A percentile compares a stretch with the other conserved stretches of the same genome.
phyloP scores from a whole-genome alignment of 768 basidiomycete species.

The Suillus luteus region DNA sequence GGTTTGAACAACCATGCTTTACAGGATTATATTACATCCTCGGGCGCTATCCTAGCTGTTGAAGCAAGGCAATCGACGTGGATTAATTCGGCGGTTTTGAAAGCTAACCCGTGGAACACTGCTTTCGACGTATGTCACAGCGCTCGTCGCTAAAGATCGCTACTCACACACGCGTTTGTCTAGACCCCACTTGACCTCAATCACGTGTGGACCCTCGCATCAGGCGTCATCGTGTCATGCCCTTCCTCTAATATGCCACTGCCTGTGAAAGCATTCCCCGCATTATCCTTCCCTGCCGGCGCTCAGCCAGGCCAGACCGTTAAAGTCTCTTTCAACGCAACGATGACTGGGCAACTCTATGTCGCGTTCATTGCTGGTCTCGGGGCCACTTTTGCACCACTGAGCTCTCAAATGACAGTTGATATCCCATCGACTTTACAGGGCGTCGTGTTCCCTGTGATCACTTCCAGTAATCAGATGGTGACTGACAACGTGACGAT shows the following conservation, averaged over 20 bases:
- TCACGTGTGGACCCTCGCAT: slow-evolving; percentile 50
- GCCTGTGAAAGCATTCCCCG: slow-evolving; percentile 51
- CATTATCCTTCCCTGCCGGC: slow-evolving; percentile 36
- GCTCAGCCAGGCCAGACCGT: slow-evolving; percentile 35
- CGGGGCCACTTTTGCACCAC: slow-evolving; percentile 31
- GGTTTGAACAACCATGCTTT: background rate
- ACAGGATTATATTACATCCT: slow-evolving; percentile 50
- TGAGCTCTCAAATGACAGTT: slow-evolving; percentile 23
- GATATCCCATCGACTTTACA: slow-evolving; percentile 28
- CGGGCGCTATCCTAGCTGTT: slow-evolving; percentile 59
- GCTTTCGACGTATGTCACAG: slow-evolving; percentile 41
- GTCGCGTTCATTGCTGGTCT: slow-evolving; percentile 41
- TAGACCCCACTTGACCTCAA: slow-evolving; percentile 40
- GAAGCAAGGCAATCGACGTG: slow-evolving; percentile 57
- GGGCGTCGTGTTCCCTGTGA: slow-evolving; percentile 40
- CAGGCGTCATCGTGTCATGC: slow-evolving; percentile 48
- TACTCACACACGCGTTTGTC: slow-evolving; percentile 14
- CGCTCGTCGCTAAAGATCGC: background rate
- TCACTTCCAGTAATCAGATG: slow-evolving; percentile 32
- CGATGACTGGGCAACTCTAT: slow-evolving; percentile 23
- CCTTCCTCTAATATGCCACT: slow-evolving; percentile 49
- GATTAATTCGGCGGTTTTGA: slow-evolving; percentile 44
- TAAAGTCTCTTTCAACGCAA: slow-evolving; percentile 28
- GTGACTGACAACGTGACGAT: slow-evolving; percentile 42
- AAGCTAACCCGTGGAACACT: slow-evolving; percentile 46